A percentile compares a stretch with the other conserved stretches of the same genome.
These are phyloP conservation scores for Heritiera fomes DNA, from an alignment of 345 rosid species.

Conservation along the genomic window DNA sequence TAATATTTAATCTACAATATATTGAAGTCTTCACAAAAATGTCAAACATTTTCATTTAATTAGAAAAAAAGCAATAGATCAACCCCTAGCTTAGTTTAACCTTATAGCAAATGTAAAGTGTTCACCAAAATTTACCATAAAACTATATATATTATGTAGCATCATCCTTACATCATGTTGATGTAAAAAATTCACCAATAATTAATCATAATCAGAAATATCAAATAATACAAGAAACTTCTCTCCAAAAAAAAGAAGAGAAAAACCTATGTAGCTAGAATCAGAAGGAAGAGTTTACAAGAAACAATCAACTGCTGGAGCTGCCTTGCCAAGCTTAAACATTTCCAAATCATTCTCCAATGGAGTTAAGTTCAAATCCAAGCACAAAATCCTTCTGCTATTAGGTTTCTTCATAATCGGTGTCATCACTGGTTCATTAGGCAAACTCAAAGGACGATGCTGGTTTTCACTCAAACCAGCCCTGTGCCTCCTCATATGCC, in stretches of 20 bases:
- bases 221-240: not conserved
- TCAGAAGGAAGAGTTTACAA: conserved; percentile 25
- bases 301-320: conserved; percentile 41
- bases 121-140: not conserved
- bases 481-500: conserved; percentile 75
- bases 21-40: not conserved
- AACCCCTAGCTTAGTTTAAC: not conserved
- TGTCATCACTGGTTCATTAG: not conserved
- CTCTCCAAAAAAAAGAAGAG: not conserved
- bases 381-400: conserved; percentile 45
- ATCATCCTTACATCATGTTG: not conserved
- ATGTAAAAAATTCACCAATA: not conserved
- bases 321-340: conserved; percentile 36
- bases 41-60: not conserved
- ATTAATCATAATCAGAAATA: not conserved
- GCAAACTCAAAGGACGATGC: not conserved
- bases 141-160: too few relatives aligned
- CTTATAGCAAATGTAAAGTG: not conserved
- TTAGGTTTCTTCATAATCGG: conserved; percentile 49
- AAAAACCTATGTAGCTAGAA: not conserved
- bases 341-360: conserved; percentile 60
- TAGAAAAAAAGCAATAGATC: not conserved
- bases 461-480: conserved; percentile 22
- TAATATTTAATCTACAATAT: too few relatives aligned
- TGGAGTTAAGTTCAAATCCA: conserved; percentile 75